Conservation (phyloP, 371 early-diverging fungal genomes). For the Mortierella sp. region DNA sequence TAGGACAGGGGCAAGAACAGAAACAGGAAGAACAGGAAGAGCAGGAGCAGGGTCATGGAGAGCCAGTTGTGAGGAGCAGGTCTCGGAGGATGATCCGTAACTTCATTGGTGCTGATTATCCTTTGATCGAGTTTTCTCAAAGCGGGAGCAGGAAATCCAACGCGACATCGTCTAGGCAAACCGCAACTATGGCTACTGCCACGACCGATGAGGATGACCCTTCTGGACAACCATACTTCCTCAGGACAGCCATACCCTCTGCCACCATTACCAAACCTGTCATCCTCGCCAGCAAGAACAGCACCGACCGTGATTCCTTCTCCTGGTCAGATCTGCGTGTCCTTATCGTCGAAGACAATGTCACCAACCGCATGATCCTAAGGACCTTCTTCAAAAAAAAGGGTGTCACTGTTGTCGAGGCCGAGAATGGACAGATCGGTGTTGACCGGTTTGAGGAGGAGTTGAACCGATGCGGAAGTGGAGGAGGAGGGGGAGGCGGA, state of each 20-base stretch:
- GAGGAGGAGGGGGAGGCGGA: neutral
- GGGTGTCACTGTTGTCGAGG: slow-evolving; percentile 53
- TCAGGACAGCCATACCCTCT: neutral
- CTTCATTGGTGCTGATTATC: slow-evolving; percentile 14
- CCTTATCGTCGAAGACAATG: slow-evolving; percentile 59
- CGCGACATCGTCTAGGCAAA: neutral
- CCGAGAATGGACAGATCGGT: slow-evolving; percentile 59
- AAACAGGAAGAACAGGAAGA: neutral
- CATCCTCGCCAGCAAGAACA: neutral
- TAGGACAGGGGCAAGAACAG: neutral
- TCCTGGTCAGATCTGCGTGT: slow-evolving; percentile 35
- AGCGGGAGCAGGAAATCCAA: neutral
- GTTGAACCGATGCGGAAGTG: slow-evolving; percentile 24
- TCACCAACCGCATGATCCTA: slow-evolving; percentile 57
- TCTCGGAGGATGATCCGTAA: slow-evolving; percentile 31
- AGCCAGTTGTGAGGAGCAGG: neutral
- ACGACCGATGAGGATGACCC: neutral
- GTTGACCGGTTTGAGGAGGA: slow-evolving; percentile 56
- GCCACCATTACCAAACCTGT: neutral
- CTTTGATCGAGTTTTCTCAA: neutral
- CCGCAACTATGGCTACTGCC: neutral
- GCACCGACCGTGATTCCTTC: neutral
- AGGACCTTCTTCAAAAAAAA: slow-evolving; percentile 55
- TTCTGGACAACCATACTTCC: neutral
- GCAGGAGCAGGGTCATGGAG: neutral